phyloP scores from a whole-genome alignment of 257 asterid species.

The Gynochthodes officinalis region DNA sequence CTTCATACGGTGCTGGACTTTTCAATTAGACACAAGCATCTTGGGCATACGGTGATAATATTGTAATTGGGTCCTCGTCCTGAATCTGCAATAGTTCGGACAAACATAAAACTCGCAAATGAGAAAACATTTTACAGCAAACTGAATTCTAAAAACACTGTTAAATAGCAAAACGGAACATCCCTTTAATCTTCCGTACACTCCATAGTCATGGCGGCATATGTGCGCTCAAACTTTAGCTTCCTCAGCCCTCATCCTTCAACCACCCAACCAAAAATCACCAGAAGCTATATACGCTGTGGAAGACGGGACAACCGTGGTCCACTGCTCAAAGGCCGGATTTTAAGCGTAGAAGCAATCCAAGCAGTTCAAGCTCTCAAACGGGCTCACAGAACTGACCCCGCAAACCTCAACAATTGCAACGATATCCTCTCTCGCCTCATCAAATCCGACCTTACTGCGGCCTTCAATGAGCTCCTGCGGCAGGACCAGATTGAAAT shows the following conservation, averaged over 20 bases:
- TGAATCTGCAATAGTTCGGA: no score
- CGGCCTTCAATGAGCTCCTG: constrained; percentile 76
- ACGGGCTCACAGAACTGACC: constrained; percentile 58
- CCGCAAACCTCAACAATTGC: constrained; percentile 38
- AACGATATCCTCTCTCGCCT: constrained; percentile 54
- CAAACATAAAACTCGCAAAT: no score
- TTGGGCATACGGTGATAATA: no score
- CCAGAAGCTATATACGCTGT: constrained; percentile 48
- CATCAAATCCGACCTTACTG: constrained; percentile 75
- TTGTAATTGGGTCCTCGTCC: no score
- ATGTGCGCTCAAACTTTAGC: constrained; percentile 28
- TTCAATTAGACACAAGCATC: no score
- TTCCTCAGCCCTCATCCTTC: constrained; percentile 31
- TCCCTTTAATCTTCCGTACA: no score
- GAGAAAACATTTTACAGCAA: no score
- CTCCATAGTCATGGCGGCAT: constrained; percentile 39
- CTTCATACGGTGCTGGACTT: no score
- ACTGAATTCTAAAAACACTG: no score
- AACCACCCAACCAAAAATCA: constrained; percentile 14
- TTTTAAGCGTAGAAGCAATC: constrained; percentile 82
- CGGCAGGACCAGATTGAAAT: constrained; percentile 76
- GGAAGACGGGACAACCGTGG: constrained; percentile 83
- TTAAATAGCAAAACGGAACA: no score
- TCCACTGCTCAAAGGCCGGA: constrained; percentile 70
- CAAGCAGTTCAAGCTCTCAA: constrained; percentile 88